phyloP scores from a whole-genome alignment of 345 rosid species.

The Eucalyptus erythrocorys region DNA sequence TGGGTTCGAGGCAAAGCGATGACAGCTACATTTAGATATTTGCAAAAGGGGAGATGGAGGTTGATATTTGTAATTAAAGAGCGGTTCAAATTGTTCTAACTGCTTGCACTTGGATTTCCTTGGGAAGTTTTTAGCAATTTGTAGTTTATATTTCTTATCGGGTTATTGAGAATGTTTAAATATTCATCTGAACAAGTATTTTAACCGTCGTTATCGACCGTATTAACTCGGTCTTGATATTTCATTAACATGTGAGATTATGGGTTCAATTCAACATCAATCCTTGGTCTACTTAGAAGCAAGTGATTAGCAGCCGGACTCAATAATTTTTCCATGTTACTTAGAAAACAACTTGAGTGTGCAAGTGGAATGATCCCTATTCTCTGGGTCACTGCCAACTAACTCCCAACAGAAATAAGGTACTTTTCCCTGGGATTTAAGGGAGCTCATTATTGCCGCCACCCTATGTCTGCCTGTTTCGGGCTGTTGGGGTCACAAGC shows the following conservation, averaged over 20 bases:
- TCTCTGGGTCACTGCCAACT: not conserved
- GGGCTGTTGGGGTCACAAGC: not conserved
- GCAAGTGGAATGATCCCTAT: not conserved
- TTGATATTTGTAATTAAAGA: not conserved
- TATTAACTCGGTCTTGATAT: not conserved
- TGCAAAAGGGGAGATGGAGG: not conserved
- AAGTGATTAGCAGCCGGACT: not conserved
- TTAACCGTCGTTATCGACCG: fast-evolving
- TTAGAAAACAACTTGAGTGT: not conserved
- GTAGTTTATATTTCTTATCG: fast-evolving
- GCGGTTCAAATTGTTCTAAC: not conserved
- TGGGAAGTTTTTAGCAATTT: not conserved
- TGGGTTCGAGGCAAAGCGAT: not conserved
- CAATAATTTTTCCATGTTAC: not conserved
- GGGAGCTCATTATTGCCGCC: not conserved
- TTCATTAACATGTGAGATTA: not conserved
- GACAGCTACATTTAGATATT: not conserved
- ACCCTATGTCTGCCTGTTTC: not conserved
- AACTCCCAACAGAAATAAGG: not conserved
- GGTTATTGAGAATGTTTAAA: not conserved
- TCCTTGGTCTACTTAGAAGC: not conserved
- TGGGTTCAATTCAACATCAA: not conserved
- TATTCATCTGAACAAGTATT: not conserved
- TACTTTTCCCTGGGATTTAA: not conserved
- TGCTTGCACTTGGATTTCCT: not conserved